Base-by-base conservation (phyloP, 768 basidiomycete genomes). In the Serendipita sp. region DNA sequence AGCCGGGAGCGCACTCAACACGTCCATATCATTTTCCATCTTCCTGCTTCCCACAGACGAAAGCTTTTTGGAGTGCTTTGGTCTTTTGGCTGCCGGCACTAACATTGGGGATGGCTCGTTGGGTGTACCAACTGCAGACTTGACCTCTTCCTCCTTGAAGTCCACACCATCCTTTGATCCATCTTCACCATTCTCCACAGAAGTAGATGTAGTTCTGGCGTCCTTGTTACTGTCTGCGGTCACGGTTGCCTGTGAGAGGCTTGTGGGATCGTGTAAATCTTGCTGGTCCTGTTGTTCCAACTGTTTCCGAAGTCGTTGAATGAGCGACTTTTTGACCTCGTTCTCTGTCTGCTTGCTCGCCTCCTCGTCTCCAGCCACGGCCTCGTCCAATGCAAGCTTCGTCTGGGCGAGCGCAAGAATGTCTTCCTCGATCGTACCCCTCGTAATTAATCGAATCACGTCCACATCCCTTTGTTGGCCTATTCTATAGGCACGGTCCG, bases 401-500 rank as follows among this genome's bases (percentile, higher is more conserved):
- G 91, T 93, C 74, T 88, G 79, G 7, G 91, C 94, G 18, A 97
- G 81, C 34, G 80, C 82, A 41, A 92, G 76, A 85, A 99, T 98
- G 73, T 96, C 93, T 74, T 99, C 96, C 76, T 97, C 94, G 66
- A 97, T 95, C 1, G 91, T 93, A 2, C 86, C 89, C 66, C 82
- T 85, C 1, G 91, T 88, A 68, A 98, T 91, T 10, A 98, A 79
- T 72, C 95, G 96, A 71, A 97, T 83, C 4, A 98, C 91, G 36
- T 95, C 91, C 8, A 98, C 95, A 68, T 95, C 86, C 62, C 86
- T 84, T 72, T 89, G 91, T 74, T 96, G 93, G 28, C 92, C 95
- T 68, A 99, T 96, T 32, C 96, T 88, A 74, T 97, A 98, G 30
- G 93, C 93, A 38, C 96, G 85, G 74, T 99, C 96, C 66, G 95